Percentiles rank a stretch among this genome's conserved stretches.
phyloP scores from a whole-genome alignment of 805 yeast genomes.

The Naumovozyma baii region DNA sequence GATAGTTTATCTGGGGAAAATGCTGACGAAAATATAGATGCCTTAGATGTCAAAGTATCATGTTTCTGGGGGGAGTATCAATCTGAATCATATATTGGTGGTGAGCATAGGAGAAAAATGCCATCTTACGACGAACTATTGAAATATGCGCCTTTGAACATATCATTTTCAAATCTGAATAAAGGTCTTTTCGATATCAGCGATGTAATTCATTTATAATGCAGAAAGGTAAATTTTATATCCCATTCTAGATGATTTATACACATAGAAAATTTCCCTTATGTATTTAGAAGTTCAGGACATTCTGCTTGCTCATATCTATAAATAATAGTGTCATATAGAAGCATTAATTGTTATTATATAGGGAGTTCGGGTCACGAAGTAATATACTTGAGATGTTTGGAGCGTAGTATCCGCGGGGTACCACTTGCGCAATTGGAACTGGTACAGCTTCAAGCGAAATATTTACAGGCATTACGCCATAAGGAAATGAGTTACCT shows the following conservation, averaged over 20 bases:
- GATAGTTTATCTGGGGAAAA: slow-evolving; percentile 26
- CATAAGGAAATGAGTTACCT: not conserved
- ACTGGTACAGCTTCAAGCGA: not conserved
- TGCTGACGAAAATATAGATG: slow-evolving; percentile 23
- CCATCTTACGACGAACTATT: slow-evolving; percentile 68
- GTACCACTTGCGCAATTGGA: not conserved
- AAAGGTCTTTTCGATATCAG: slow-evolving; percentile 48
- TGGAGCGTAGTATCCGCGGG: not conserved
- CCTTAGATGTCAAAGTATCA: slow-evolving; percentile 47
- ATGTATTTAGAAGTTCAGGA: too few species aligned
- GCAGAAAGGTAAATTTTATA: too few species aligned
- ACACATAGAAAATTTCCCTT: too few species aligned
- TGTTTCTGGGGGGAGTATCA: slow-evolving; percentile 79
- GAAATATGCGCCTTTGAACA: slow-evolving; percentile 54
- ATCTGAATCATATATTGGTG: slow-evolving; percentile 33
- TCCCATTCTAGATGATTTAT: too few species aligned
- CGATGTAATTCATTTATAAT: not conserved
- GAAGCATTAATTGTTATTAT: not conserved
- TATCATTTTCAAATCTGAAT: slow-evolving; percentile 53
- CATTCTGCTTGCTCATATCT: too few species aligned
- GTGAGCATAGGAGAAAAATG: slow-evolving; percentile 34
- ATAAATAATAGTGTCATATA: too few species aligned
- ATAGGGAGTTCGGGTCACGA: not conserved
- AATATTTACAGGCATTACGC: not conserved
- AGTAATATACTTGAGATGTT: not conserved